Percentiles rank a stretch among this genome's conserved stretches.
Conservation (phyloP, 2,329 filamentous ascomycete species). For the Cladosporium sp. region DNA sequence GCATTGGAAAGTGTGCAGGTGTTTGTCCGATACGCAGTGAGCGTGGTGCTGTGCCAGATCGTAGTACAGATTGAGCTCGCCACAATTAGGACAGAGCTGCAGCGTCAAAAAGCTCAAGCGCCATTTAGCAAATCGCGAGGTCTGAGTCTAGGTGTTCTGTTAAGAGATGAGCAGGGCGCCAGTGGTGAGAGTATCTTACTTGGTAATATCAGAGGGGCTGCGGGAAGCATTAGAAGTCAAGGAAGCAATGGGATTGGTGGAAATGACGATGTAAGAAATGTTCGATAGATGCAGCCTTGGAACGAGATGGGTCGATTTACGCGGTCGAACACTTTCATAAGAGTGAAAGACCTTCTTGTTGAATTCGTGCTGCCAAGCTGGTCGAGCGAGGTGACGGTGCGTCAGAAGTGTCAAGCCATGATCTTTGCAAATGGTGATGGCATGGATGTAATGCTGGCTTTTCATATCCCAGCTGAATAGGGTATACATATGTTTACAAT, state of each 20-base stretch:
- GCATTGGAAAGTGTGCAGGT: neutral
- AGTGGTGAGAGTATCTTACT: neutral
- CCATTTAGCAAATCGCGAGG: no score
- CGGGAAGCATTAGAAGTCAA: neutral
- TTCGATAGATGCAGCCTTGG: no score
- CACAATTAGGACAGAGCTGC: neutral
- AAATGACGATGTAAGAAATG: no score
- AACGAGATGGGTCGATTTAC: no score
- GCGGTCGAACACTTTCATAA: no score
- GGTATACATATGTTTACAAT: constrained; percentile 9
- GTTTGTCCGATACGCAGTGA: neutral
- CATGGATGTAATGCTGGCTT: neutral
- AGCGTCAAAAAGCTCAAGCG: neutral
- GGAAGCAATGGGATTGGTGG: neutral
- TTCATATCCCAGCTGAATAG: constrained; percentile 7
- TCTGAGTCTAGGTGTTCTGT: neutral
- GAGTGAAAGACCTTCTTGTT: no score
- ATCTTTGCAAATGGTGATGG: neutral
- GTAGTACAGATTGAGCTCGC: neutral
- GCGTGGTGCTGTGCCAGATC: neutral
- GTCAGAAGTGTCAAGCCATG: no score
- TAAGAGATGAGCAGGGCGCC: neutral
- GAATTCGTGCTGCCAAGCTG: no score
- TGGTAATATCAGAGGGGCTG: neutral
- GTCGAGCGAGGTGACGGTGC: no score